These are phyloP conservation scores for Fonsecaea pedrosoi DNA, from an alignment of 2,329 filamentous ascomycete species.

Conservation along the genomic window DNA sequence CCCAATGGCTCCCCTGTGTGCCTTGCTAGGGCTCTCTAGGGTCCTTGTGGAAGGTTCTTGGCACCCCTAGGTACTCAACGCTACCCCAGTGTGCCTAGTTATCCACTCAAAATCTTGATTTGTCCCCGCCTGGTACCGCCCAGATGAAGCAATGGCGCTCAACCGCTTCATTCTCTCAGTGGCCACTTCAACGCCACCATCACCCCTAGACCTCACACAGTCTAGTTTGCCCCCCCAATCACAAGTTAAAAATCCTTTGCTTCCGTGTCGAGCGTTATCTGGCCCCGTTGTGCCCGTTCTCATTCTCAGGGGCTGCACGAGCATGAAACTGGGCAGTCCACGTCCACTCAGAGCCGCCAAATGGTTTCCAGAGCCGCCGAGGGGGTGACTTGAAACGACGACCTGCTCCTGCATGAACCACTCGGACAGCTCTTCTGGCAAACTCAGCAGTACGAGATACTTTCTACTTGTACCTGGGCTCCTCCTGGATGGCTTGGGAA, in stretches of 20 bases:
- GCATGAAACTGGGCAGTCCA: conserved; percentile 1
- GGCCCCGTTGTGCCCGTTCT: conserved; percentile 1
- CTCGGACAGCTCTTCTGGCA: conserved; percentile 17
- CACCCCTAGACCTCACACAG: conserved; percentile 10
- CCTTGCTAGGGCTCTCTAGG: neutral
- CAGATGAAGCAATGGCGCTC: conserved; percentile 29
- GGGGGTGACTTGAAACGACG: conserved; percentile 19
- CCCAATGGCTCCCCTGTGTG: neutral
- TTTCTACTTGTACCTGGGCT: neutral
- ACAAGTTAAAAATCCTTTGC: conserved; percentile 1
- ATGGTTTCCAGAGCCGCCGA: conserved; percentile 20
- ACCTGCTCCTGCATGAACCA: conserved; percentile 9
- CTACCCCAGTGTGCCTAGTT: neutral
- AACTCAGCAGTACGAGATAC: neutral
- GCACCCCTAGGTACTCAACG: conserved; percentile 10
- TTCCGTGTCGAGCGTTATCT: neutral
- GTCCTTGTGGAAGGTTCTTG: conserved; percentile 1
- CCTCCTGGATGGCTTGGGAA: neutral
- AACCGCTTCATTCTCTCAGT: conserved; percentile 4
- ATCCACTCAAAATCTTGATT: conserved; percentile 3
- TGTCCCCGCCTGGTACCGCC: neutral
- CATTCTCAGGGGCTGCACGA: conserved; percentile 17
- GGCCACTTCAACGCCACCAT: conserved; percentile 9
- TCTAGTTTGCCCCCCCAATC: conserved; percentile 9
- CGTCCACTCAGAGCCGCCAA: conserved; percentile 20